phyloP scores from a whole-genome alignment of 306 rosid genomes.

The Hippophae rhamnoides region DNA sequence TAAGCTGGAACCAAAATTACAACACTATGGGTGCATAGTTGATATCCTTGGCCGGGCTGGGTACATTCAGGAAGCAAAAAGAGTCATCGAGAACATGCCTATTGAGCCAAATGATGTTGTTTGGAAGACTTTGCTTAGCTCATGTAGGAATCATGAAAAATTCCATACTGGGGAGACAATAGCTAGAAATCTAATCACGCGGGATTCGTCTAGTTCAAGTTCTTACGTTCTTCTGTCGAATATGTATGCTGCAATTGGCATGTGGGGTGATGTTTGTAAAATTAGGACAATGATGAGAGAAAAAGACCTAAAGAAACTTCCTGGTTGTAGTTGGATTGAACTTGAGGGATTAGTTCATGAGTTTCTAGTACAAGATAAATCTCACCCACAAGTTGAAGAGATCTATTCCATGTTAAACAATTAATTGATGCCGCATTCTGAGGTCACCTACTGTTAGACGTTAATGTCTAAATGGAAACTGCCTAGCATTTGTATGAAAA shows the following conservation, averaged over 20 bases:
- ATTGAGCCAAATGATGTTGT: constrained; percentile 68
- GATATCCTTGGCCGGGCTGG: constrained; percentile 65
- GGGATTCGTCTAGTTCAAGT: constrained; percentile 39
- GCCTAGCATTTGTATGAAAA: background rate
- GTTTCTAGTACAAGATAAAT: constrained; percentile 53
- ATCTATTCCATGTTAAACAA: constrained; percentile 51
- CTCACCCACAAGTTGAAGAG: constrained; percentile 48
- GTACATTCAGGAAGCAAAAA: constrained; percentile 47
- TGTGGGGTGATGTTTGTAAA: constrained; percentile 49
- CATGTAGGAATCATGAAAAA: constrained; percentile 45
- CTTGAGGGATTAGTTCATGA: constrained; percentile 55
- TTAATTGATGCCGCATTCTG: constrained; percentile 23
- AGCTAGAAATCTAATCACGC: constrained; percentile 35
- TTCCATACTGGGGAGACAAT: constrained; percentile 39
- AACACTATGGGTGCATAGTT: constrained; percentile 74
- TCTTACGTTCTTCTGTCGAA: constrained; percentile 60
- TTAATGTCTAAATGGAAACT: constrained; percentile 3
- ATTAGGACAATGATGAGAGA: constrained; percentile 53
- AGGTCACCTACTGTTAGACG: constrained; percentile 7
- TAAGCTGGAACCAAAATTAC: constrained; percentile 59
- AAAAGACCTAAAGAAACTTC: constrained; percentile 39
- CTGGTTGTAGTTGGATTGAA: constrained; percentile 73
- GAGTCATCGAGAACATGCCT: constrained; percentile 51
- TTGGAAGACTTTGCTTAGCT: constrained; percentile 64
- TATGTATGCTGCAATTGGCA: constrained; percentile 48